Evolutionary conservation across 768 basidiomycete species (phyloP).

Genomic region (Termitomyces eurrhizus): DNA sequence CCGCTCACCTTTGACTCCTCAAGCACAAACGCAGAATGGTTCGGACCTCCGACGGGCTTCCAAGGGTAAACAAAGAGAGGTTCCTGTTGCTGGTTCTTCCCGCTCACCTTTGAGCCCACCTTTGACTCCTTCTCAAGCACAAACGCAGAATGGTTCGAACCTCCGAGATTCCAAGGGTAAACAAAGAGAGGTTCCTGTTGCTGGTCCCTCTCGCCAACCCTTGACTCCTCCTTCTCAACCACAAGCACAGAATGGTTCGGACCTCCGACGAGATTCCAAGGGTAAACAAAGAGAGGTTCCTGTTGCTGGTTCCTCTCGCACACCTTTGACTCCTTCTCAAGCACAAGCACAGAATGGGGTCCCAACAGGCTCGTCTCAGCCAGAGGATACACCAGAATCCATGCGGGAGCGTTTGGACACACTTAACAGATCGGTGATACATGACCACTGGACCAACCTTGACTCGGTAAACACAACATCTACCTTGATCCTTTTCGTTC

Average conservation of each 20-base stretch:
- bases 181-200: too few relatives aligned
- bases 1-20: too few relatives aligned
- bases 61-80: too few relatives aligned
- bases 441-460: slow-evolving; percentile 1
- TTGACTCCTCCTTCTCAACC: too few relatives aligned
- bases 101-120: background rate
- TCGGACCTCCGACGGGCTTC: too few relatives aligned
- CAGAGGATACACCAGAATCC: background rate
- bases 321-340: background rate
- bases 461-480: slow-evolving; percentile 2
- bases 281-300: background rate
- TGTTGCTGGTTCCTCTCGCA: background rate
- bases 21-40: too few relatives aligned
- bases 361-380: background rate
- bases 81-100: too few relatives aligned
- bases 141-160: background rate
- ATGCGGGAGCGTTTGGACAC: background rate
- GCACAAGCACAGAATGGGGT: background rate
- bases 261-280: too few relatives aligned
- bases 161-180: too few relatives aligned
- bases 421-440: background rate
- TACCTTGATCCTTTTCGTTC: background rate
- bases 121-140: background rate
- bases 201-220: too few relatives aligned
- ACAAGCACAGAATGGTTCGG: too few relatives aligned